Percentiles rank a stretch among this genome's conserved stretches.
Evolutionary conservation across 2,329 filamentous ascomycete genomes (phyloP).

Genomic region (Fusarium sp.): DNA sequence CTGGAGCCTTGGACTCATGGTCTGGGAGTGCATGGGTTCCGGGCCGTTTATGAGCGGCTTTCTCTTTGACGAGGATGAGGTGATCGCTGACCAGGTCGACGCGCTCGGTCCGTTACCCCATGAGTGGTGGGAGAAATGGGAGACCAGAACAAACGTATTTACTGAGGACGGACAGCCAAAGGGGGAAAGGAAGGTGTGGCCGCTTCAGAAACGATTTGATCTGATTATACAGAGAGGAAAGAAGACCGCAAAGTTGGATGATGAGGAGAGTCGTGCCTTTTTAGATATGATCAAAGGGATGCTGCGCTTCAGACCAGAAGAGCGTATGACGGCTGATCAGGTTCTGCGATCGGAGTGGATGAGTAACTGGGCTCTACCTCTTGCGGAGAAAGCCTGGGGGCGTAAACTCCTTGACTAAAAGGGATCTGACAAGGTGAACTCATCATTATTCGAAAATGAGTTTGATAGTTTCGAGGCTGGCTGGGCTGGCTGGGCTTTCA

Average conservation of each 20-base stretch:
- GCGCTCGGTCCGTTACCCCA: rapidly evolving
- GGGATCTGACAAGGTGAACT: neutral
- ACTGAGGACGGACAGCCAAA: neutral
- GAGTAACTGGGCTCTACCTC: neutral
- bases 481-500: no score
- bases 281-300: neutral
- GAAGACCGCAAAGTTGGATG: neutral
- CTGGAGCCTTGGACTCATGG: neutral
- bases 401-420: neutral
- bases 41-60: neutral
- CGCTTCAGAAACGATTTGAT: neutral
- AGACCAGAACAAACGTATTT: neutral
- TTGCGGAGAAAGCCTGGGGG: neutral
- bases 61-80: rapidly evolving
- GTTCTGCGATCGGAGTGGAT: neutral
- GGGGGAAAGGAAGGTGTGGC: neutral
- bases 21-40: rapidly evolving
- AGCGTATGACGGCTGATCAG: neutral
- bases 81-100: neutral
- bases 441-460: neutral
- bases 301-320: neutral
- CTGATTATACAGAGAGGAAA: neutral
- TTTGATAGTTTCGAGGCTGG: neutral
- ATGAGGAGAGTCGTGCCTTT: neutral
- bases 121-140: neutral